A percentile compares a stretch with the other conserved stretches of the same genome.
Conservation (phyloP, 2,329 filamentous ascomycete genomes). For the Colletotrichum sp. region DNA sequence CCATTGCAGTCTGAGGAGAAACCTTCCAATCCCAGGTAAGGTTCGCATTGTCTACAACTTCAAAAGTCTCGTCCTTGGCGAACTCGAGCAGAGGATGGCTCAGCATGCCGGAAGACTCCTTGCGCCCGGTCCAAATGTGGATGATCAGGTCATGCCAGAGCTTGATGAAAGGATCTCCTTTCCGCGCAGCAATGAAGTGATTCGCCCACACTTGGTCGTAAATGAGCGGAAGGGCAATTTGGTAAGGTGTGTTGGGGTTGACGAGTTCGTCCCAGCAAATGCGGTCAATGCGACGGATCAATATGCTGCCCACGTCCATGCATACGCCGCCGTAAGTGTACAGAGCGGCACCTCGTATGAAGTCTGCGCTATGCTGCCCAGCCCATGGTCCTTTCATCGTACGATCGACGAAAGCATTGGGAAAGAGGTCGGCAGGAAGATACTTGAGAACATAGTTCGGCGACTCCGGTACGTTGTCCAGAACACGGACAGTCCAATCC, state of each 20-base stretch:
- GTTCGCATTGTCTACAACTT: conserved; percentile 22
- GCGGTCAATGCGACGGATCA: conserved; percentile 44
- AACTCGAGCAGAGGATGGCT: conserved; percentile 32
- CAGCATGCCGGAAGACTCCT: conserved; percentile 34
- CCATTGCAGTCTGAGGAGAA: conserved; percentile 29
- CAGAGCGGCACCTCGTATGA: conserved; percentile 47
- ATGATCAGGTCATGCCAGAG: conserved; percentile 44
- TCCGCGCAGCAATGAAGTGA: conserved; percentile 46
- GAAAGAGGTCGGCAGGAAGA: conserved; percentile 37
- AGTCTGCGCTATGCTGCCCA: conserved; percentile 50
- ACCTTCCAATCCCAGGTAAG: conserved; percentile 25
- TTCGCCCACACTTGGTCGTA: conserved; percentile 38
- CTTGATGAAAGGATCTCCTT: conserved; percentile 47
- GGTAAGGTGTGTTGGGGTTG: conserved; percentile 37
- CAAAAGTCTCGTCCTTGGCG: conserved; percentile 22
- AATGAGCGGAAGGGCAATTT: conserved; percentile 25
- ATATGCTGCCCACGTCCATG: conserved; percentile 46
- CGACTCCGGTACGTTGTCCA: conserved; percentile 41
- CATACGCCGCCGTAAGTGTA: conserved; percentile 47
- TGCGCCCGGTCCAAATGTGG: conserved; percentile 37
- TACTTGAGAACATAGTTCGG: conserved; percentile 39
- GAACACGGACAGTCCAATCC: conserved; percentile 42
- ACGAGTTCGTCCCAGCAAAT: conserved; percentile 47
- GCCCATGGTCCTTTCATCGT: conserved; percentile 48
- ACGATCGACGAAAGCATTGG: conserved; percentile 44